These are phyloP conservation scores for Piper longum DNA, from an alignment of 164 flowering plant genomes.

Conservation along the genomic window DNA sequence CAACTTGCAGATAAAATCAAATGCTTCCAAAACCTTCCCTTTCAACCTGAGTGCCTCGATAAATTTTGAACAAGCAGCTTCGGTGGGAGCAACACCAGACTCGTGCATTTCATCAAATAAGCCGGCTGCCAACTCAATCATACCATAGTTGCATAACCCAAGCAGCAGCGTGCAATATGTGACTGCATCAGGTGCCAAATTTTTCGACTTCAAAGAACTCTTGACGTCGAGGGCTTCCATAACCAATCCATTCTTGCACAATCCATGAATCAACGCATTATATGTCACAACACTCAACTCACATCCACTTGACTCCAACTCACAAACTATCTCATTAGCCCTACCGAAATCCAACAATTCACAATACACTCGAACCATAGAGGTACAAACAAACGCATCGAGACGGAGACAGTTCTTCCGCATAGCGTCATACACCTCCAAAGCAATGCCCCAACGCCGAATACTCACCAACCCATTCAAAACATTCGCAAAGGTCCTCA, in stretches of 20 bases:
- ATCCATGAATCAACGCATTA: conserved; percentile 67
- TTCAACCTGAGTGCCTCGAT: conserved; percentile 62
- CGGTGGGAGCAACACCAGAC: conserved; percentile 56
- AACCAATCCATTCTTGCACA: conserved; percentile 44
- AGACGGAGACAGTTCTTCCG: conserved; percentile 24
- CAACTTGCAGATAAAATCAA: conserved; percentile 34
- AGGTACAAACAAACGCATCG: conserved; percentile 41
- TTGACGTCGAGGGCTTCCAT: conserved; percentile 60
- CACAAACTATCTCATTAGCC: conserved; percentile 31
- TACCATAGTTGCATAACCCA: conserved; percentile 50
- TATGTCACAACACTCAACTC: conserved; percentile 40
- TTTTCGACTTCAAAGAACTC: conserved; percentile 29
- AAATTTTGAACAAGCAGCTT: conserved; percentile 49
- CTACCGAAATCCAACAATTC: conserved; percentile 43
- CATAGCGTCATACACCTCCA: conserved; percentile 39
- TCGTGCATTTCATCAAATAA: conserved; percentile 59
- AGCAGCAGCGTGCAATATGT: conserved; percentile 64
- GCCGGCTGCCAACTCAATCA: conserved; percentile 24
- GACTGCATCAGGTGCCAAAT: conserved; percentile 50
- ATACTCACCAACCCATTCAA: conserved; percentile 45
- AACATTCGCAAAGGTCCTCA: conserved; percentile 50
- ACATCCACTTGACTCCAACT: conserved; percentile 36
- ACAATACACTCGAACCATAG: conserved; percentile 50
- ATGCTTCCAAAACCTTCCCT: conserved; percentile 42
- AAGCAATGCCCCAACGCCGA: conserved; percentile 40